phyloP scores from a whole-genome alignment of 2,329 filamentous ascomycete genomes.

The Coniochaeta prunicola region DNA sequence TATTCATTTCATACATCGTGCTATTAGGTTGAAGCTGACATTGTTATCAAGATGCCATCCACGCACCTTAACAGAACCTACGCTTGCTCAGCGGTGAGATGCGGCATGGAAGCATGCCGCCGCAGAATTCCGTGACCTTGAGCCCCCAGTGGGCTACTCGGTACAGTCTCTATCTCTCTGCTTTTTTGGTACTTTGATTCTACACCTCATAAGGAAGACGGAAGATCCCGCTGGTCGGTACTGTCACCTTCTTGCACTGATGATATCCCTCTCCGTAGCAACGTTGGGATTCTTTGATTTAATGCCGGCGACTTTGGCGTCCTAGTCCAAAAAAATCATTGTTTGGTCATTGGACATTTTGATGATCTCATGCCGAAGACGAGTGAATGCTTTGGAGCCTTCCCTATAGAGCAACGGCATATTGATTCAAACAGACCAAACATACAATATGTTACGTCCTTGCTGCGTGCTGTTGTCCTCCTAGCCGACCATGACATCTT shows the following conservation, averaged over 20 bases:
- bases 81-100: no score
- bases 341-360: neutral
- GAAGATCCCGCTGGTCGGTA: no score
- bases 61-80: no score
- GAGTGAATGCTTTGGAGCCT: constrained; percentile 3
- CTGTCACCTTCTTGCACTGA: no score
- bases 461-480: constrained; percentile 1
- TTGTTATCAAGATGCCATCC: neutral
- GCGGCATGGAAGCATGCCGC: no score
- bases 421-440: constrained; percentile 6
- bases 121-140: no score
- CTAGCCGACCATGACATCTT: constrained; percentile 8
- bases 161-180: no score
- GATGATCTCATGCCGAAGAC: constrained; percentile 7
- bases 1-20: neutral
- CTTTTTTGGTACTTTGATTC: no score
- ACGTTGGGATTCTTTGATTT: neutral
- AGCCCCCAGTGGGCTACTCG: no score
- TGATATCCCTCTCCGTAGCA: neutral
- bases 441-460: constrained; percentile 8
- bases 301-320: neutral
- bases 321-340: neutral
- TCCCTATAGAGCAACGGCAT: constrained; percentile 9
- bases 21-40: neutral
- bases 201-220: no score